Evolutionary conservation across 352 stramenopile genomes (phyloP).

Genomic region (Phytophthora quininea): DNA sequence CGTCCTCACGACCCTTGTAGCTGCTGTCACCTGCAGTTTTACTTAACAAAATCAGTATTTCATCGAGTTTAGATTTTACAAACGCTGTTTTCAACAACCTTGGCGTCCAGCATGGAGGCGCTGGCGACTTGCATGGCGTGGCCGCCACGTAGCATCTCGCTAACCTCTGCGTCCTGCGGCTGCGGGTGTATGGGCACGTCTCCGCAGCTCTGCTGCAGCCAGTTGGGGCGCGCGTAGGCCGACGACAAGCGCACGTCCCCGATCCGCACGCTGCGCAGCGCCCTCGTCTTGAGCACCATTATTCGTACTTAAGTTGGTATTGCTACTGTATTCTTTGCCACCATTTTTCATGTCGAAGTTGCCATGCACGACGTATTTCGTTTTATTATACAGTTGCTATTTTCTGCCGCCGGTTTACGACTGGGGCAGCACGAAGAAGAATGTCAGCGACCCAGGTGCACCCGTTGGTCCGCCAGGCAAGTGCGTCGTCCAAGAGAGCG

Average conservation of each 20-base stretch:
- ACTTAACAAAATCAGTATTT: slow-evolving; percentile 7
- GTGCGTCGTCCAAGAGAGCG: background rate
- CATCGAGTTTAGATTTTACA: background rate
- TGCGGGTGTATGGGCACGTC: slow-evolving; percentile 55
- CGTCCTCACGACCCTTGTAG: slow-evolving; percentile 37
- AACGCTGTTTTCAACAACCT: slow-evolving; percentile 18
- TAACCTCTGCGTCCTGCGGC: slow-evolving; percentile 48
- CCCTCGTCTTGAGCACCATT: slow-evolving; percentile 16
- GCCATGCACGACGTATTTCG: too few species aligned
- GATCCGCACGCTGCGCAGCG: slow-evolving; percentile 8
- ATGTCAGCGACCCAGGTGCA: background rate
- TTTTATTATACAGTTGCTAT: too few species aligned
- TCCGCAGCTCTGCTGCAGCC: slow-evolving; percentile 71
- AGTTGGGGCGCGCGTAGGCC: slow-evolving; percentile 44
- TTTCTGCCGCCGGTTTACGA: too few species aligned
- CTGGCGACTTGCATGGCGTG: slow-evolving; percentile 68
- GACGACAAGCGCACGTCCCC: too few species aligned
- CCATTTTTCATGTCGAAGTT: too few species aligned
- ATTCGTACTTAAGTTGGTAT: too few species aligned
- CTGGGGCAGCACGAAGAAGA: too few species aligned
- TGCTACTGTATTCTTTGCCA: too few species aligned
- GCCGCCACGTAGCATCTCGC: slow-evolving; percentile 75
- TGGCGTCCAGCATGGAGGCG: slow-evolving; percentile 51
- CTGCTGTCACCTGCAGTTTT: slow-evolving; percentile 36
- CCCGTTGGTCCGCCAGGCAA: background rate